These are phyloP conservation scores for Cyclostephanos tholiformis DNA, from an alignment of 108 stramenopile genomes.

Conservation along the genomic window DNA sequence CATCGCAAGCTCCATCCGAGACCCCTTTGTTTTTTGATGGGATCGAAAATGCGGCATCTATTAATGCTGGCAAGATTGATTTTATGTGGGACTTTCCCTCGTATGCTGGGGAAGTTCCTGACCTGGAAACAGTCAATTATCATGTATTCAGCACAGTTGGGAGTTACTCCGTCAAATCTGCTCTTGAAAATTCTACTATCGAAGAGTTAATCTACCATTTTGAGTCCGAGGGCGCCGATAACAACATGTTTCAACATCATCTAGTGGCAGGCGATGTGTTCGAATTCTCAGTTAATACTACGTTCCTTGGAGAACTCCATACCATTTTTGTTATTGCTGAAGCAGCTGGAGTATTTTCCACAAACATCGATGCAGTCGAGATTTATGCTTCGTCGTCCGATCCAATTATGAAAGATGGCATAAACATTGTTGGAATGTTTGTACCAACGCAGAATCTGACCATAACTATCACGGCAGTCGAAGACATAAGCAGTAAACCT, in stretches of 20 bases:
- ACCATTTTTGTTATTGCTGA: constrained; percentile 12
- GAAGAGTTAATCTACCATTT: not conserved
- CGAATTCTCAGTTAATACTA: not conserved
- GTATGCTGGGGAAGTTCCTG: not conserved
- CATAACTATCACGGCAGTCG: not conserved
- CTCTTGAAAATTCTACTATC: not conserved
- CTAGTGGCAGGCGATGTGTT: constrained; percentile 6
- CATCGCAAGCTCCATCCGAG: constrained; percentile 2
- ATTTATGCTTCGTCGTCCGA: not conserved
- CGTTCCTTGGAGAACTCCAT: constrained; percentile 3
- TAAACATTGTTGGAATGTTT: constrained; percentile 12
- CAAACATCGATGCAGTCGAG: not conserved
- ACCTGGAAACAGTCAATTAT: not conserved
- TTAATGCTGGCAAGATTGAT: constrained; percentile 2
- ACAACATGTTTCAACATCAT: constrained; percentile 1
- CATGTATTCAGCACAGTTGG: constrained; percentile 6
- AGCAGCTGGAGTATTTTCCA: constrained; percentile 10
- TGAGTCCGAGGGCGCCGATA: not conserved
- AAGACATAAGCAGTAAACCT: not conserved
- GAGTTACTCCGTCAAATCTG: not conserved
- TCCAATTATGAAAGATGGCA: constrained; percentile 7
- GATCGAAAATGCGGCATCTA: constrained; percentile 4
- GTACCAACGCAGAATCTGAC: constrained; percentile 3
- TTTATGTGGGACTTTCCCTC: constrained; percentile 5
- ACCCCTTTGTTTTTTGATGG: constrained; percentile 13